These are phyloP conservation scores for Skeletonema potamos DNA, from an alignment of 108 stramenopile species.

Conservation along the genomic window DNA sequence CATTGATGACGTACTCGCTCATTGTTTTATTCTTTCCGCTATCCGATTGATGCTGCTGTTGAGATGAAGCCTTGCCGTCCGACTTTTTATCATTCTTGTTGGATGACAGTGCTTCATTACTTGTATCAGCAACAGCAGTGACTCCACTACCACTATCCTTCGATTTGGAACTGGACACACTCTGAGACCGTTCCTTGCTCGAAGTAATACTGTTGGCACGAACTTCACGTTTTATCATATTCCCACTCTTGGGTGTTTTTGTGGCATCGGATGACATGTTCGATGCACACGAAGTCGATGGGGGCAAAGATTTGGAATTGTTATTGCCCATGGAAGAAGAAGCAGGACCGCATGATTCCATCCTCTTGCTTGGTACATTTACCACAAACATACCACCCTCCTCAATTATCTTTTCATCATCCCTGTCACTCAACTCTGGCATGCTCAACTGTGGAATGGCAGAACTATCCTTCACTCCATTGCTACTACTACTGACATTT, in stretches of 20 bases:
- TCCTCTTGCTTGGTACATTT: not conserved
- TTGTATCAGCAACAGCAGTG: not conserved
- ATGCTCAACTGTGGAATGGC: not conserved
- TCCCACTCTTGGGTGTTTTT: slow-evolving; percentile 9
- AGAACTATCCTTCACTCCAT: not conserved
- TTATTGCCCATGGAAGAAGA: not conserved
- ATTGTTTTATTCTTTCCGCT: slow-evolving; percentile 23
- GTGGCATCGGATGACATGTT: slow-evolving; percentile 12
- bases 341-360: not conserved
- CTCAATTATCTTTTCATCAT: not conserved
- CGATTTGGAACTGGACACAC: slow-evolving; percentile 6
- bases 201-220: not conserved
- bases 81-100: slow-evolving; percentile 15
- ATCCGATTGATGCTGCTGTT: not conserved
- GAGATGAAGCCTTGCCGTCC: not conserved
- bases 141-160: not conserved
- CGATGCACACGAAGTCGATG: slow-evolving; percentile 12
- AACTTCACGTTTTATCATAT: not conserved
- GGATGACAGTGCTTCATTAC: slow-evolving; percentile 4
- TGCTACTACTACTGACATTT: not conserved
- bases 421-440: not conserved
- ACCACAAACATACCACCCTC: not conserved
- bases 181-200: slow-evolving; percentile 6
- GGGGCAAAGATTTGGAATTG: not conserved
- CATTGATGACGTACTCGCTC: slow-evolving; percentile 45